Percentiles rank a stretch among this genome's conserved stretches.
phyloP scores from a whole-genome alignment of 495 filamentous ascomycete genomes.

The Aspergillus wentii region DNA sequence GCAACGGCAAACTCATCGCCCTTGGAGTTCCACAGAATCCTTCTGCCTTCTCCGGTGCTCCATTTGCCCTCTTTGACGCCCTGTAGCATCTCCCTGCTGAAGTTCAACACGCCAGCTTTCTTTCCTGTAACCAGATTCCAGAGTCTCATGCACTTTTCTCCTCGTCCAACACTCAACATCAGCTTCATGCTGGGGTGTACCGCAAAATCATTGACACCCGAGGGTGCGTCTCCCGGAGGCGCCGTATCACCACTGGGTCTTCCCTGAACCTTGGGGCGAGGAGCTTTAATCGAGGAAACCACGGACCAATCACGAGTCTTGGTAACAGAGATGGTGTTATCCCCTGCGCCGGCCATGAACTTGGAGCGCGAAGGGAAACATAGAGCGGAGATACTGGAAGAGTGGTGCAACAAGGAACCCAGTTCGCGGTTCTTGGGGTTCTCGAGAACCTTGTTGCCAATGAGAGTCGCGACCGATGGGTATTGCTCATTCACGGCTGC shows the following conservation, averaged over 20 bases:
- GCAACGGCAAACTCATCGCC: slow-evolving; percentile 81
- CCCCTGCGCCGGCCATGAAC: slow-evolving; percentile 76
- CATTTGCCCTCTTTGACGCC: slow-evolving; percentile 71
- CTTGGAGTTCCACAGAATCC: slow-evolving; percentile 71
- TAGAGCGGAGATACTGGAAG: slow-evolving; percentile 70
- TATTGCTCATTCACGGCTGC: slow-evolving; percentile 38
- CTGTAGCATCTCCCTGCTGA: slow-evolving; percentile 60
- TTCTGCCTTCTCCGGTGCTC: slow-evolving; percentile 76
- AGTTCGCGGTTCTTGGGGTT: slow-evolving; percentile 85
- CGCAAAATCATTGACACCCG: slow-evolving; percentile 92
- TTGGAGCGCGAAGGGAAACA: slow-evolving; percentile 84
- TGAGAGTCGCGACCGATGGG: slow-evolving; percentile 52
- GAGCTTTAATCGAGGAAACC: slow-evolving; percentile 85
- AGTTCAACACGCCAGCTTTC: slow-evolving; percentile 88
- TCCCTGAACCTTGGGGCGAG: slow-evolving; percentile 75
- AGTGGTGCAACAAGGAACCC: slow-evolving; percentile 81
- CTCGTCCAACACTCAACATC: slow-evolving; percentile 83
- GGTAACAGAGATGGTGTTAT: slow-evolving; percentile 82
- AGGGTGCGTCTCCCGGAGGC: slow-evolving; percentile 71
- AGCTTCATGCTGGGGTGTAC: slow-evolving; percentile 95
- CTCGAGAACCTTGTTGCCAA: slow-evolving; percentile 65
- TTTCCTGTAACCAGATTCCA: slow-evolving; percentile 98
- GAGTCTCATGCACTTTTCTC: slow-evolving; percentile 84
- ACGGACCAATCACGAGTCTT: slow-evolving; percentile 85
- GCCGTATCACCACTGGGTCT: slow-evolving; percentile 89